Base-by-base conservation (phyloP, 768 basidiomycete genomes). In the Tylopilus sp. region DNA sequence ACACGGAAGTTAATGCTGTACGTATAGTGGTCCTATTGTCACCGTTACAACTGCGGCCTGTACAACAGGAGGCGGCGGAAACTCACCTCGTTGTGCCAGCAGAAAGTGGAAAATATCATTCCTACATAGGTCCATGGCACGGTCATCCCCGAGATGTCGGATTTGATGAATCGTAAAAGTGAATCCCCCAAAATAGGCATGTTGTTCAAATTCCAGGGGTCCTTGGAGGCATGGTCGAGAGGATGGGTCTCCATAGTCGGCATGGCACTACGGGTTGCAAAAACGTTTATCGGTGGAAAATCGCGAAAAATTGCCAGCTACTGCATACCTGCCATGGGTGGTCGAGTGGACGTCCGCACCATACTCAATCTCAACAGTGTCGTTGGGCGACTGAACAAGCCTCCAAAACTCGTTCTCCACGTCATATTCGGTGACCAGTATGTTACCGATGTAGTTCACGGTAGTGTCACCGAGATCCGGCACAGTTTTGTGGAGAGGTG, bases 101-200 rank as follows among this genome's bases (percentile, higher is more conserved):
- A 98, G 70, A 99, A 99, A 3, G 97, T 95, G 13, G 95, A 95
- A 68, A 99, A 99, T 17, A 93, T 78, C 95, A 98, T 98, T 42
- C 97, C 97, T 55, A 98, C 92, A 68, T 99, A 99, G 33, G 91
- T 97, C 95, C 94, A 98, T 11, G 95, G 95, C 10, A 98, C 92
- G 2, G 95, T 98, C 95, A 99, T 99, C 13, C 97, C 97, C 47
- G 95, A 98, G 49, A 99, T 97, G 68, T 98, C 95, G 4, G 93
- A 95, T 71, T 98, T 97, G 74, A 99, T 97, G 69, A 86, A 99
- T 12, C 97, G 89, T 30, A 99, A 79, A 11, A 99, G 80, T 25
- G 95, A 98, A 52, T 95, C 91, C 1, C 86, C 79, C 11, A 95
- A 73, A 56, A 98, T 97, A 5, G 97, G 93, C 38, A 97, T 89